Evolutionary conservation across 331 rosid genomes (phyloP).

Genomic region (Rosa hybrid): DNA sequence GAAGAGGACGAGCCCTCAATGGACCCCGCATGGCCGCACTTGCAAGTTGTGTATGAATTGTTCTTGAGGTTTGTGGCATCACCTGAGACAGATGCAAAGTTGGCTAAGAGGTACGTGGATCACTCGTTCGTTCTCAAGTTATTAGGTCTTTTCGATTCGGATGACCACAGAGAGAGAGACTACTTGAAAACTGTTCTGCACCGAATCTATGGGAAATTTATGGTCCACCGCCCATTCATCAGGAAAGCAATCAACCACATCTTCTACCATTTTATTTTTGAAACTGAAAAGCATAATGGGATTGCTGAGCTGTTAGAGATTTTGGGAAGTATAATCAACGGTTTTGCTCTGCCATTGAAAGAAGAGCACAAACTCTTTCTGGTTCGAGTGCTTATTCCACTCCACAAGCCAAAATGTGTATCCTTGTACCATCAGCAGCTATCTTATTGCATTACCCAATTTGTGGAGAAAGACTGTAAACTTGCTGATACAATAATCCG

Average conservation of each 20-base stretch:
- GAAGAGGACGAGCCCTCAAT: slow-evolving; percentile 98
- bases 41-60: slow-evolving; percentile 88
- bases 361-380: slow-evolving; percentile 99
- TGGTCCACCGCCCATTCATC: slow-evolving; percentile 97
- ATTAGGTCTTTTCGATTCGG: slow-evolving; percentile 96
- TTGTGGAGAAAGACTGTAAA: slow-evolving; percentile 98
- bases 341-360: slow-evolving; percentile 94
- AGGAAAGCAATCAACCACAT: slow-evolving; percentile 92
- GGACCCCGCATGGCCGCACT: slow-evolving; percentile 97
- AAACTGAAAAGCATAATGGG: slow-evolving; percentile 98
- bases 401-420: slow-evolving; percentile 96
- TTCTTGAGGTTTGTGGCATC: slow-evolving; percentile 90
- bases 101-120: slow-evolving; percentile 89
- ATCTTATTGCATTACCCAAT: slow-evolving; percentile 90
- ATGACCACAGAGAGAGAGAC: slow-evolving; percentile 96
- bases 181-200: slow-evolving; percentile 94
- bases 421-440: slow-evolving; percentile 95
- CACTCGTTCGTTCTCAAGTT: slow-evolving; percentile 88
- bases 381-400: slow-evolving; percentile 92
- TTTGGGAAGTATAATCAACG: slow-evolving; percentile 96
- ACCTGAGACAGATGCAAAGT: slow-evolving; percentile 93
- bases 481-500: slow-evolving; percentile 92
- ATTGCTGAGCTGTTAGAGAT: slow-evolving; percentile 90
- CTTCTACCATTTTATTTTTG: slow-evolving; percentile 86
- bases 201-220: slow-evolving; percentile 94